Percentiles rank a stretch among this genome's conserved stretches.
phyloP scores from a whole-genome alignment of 805 yeast species.

The Zygosaccharomyces bisporus region DNA sequence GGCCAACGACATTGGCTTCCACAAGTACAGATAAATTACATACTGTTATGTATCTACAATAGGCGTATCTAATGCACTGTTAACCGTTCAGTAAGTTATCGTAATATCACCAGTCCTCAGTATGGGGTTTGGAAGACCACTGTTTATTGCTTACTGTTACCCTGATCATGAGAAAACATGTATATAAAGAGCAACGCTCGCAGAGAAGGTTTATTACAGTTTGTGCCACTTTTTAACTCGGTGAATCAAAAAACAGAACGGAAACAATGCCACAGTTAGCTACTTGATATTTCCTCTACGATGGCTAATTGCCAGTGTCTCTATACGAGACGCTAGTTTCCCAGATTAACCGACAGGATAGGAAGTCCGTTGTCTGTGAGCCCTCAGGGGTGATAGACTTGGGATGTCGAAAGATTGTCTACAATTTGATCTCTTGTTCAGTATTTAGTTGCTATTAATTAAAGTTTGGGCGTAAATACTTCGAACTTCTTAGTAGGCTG shows the following conservation, averaged over 20 bases:
- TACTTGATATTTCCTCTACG: conserved; percentile 33
- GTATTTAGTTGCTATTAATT: neutral
- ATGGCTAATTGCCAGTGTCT: conserved; percentile 40
- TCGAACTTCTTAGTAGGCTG: conserved; percentile 43
- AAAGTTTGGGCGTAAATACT: conserved; percentile 16
- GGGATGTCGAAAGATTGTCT: conserved; percentile 40
- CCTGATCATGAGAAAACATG: neutral
- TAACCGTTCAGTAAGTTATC: conserved; percentile 1
- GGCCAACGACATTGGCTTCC: conserved; percentile 98
- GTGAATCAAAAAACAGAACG: conserved; percentile 35
- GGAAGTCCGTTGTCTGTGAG: conserved; percentile 40
- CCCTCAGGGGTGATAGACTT: conserved; percentile 30
- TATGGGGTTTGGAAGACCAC: too few relatives aligned
- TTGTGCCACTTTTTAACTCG: conserved; percentile 17
- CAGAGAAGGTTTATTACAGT: neutral
- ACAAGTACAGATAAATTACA: conserved; percentile 84
- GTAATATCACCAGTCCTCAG: neutral
- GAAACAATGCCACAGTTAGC: conserved; percentile 41
- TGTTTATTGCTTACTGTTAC: too few relatives aligned
- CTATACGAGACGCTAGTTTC: conserved; percentile 37
- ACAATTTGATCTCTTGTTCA: conserved; percentile 21
- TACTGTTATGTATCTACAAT: neutral
- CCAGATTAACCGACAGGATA: conserved; percentile 37
- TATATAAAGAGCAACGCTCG: conserved; percentile 3
- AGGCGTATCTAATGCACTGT: conserved; percentile 1